Evolutionary conservation across 768 basidiomycete species (phyloP).

Genomic region (Fistulinella prunicolor): DNA sequence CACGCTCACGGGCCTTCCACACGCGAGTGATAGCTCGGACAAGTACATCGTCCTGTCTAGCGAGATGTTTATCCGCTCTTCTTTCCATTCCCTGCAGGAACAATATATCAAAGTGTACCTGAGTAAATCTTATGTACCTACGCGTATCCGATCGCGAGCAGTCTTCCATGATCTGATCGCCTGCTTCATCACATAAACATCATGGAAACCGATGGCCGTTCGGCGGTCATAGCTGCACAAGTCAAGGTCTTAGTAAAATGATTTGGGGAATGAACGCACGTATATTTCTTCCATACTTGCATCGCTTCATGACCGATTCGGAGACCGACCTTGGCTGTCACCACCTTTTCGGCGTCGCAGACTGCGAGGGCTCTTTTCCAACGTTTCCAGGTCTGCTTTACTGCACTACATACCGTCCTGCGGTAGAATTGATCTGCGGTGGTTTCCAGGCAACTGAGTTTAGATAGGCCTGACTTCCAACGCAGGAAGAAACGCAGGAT

Average conservation of each 20-base stretch:
- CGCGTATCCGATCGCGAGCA: conserved; percentile 47
- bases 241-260: background rate
- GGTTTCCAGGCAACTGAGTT: conserved; percentile 43
- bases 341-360: conserved; percentile 41
- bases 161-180: conserved; percentile 55
- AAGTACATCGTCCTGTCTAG: conserved; percentile 55
- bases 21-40: conserved; percentile 57
- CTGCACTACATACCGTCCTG: conserved; percentile 34
- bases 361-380: conserved; percentile 54
- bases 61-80: conserved; percentile 54
- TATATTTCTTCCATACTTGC: conserved; percentile 53
- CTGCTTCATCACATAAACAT: conserved; percentile 42
- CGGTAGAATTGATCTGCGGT: conserved; percentile 49
- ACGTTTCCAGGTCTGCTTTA: conserved; percentile 48
- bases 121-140: conserved; percentile 29
- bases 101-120: conserved; percentile 9
- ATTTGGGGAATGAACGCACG: conserved; percentile 40
- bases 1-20: conserved; percentile 69
- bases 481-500: conserved; percentile 41
- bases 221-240: conserved; percentile 42
- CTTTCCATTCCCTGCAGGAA: conserved; percentile 49
- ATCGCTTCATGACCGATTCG: conserved; percentile 50
- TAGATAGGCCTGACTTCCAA: conserved; percentile 51
- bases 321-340: conserved; percentile 43
- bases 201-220: conserved; percentile 43